Evolutionary conservation across 2,329 filamentous ascomycete genomes (phyloP).

Genomic region (Dactylellina cionopaga): DNA sequence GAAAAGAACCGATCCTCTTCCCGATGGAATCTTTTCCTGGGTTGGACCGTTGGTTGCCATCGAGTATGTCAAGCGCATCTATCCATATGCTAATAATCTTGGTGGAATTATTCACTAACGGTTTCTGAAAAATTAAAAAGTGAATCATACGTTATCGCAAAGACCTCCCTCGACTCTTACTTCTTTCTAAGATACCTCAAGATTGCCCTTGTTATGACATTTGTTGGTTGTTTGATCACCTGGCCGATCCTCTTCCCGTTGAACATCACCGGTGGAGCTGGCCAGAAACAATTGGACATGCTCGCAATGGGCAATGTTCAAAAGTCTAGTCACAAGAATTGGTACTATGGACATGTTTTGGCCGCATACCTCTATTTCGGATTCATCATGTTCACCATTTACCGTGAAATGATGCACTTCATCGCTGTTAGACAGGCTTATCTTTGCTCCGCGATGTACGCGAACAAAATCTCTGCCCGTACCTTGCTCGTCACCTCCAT

Average conservation of each 20-base stretch:
- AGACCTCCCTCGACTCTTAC: conserved; percentile 91
- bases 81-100: conserved; percentile 55
- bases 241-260: conserved; percentile 91
- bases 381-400: conserved; percentile 88
- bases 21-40: conserved; percentile 39
- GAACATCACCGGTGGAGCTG: conserved; percentile 81
- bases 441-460: conserved; percentile 82
- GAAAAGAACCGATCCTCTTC: conserved; percentile 40
- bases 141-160: conserved; percentile 84
- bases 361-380: conserved; percentile 83
- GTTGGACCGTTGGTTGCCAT: conserved; percentile 29
- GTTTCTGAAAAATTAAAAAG: conserved; percentile 65
- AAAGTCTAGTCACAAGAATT: conserved; percentile 68
- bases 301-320: conserved; percentile 81
- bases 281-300: conserved; percentile 74
- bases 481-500: conserved; percentile 91
- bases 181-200: conserved; percentile 89
- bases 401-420: conserved; percentile 88
- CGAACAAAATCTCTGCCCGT: conserved; percentile 85
- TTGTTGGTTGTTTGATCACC: conserved; percentile 83
- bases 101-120: conserved; percentile 58
- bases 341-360: conserved; percentile 83
- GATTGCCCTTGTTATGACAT: conserved; percentile 78
- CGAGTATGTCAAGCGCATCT: too few species aligned
- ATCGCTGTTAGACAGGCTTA: conserved; percentile 94